phyloP scores from a whole-genome alignment of 192 early-diverging fungal species.

The Dissophora ornata region DNA sequence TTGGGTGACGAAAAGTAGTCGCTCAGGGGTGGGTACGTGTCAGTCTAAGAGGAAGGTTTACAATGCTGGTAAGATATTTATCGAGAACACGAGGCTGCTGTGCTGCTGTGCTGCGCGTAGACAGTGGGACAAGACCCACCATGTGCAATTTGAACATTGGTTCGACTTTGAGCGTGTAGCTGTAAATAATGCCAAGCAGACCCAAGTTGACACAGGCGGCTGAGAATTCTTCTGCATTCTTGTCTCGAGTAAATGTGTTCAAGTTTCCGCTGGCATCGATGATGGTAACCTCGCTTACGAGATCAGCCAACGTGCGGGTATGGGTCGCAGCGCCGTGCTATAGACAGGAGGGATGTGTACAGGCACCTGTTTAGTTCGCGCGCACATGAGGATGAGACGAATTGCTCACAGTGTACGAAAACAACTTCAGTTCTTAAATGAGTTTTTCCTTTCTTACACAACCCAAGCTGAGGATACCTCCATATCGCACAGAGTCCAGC shows the following conservation, averaged over 20 bases:
- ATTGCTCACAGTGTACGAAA: too few relatives aligned
- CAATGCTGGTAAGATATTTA: neutral
- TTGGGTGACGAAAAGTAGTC: slow-evolving; percentile 8
- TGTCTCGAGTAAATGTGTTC: slow-evolving; percentile 33
- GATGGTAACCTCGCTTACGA: slow-evolving; percentile 44
- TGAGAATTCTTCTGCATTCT: slow-evolving; percentile 29
- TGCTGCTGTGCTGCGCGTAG: too few relatives aligned
- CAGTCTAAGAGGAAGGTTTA: neutral
- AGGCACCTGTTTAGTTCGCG: too few relatives aligned
- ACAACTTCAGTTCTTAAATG: slow-evolving; percentile 35
- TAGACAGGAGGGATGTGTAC: too few relatives aligned
- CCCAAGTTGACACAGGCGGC: slow-evolving; percentile 50
- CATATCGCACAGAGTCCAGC: slow-evolving; percentile 23
- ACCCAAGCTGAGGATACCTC: slow-evolving; percentile 22
- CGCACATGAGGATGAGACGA: too few relatives aligned
- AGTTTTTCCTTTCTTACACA: too few relatives aligned
- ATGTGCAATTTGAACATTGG: slow-evolving; percentile 57
- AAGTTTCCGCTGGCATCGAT: slow-evolving; percentile 29
- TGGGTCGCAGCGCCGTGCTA: slow-evolving; percentile 52
- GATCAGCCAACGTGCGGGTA: slow-evolving; percentile 35
- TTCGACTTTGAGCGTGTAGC: slow-evolving; percentile 37
- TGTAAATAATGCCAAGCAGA: slow-evolving; percentile 54
- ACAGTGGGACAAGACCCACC: slow-evolving; percentile 24
- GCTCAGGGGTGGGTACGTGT: slow-evolving; percentile 20
- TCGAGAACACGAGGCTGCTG: neutral